A percentile compares a stretch with the other conserved stretches of the same genome.
phyloP scores from a whole-genome alignment of 345 rosid species.

The Conringia planisiliqua region DNA sequence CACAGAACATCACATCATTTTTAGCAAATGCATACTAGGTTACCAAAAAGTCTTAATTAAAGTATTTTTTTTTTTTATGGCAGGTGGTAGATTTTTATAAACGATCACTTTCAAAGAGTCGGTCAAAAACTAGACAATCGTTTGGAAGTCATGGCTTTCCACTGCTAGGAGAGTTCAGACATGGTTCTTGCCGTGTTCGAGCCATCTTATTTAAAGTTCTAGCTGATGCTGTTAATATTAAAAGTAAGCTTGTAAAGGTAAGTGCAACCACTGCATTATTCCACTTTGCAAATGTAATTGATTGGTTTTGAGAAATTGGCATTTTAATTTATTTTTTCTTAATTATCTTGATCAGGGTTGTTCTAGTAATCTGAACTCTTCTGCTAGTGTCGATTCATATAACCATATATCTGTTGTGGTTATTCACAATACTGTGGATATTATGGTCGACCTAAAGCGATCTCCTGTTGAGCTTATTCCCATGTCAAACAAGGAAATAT shows the following conservation, averaged over 20 bases:
- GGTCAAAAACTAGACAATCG: conserved; percentile 44
- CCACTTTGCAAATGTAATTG: not conserved
- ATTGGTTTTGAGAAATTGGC: not conserved
- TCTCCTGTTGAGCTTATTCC: conserved; percentile 74
- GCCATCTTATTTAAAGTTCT: conserved; percentile 85
- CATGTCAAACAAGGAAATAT: conserved; percentile 49
- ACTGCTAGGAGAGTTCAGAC: conserved; percentile 72
- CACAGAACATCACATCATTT: not conserved
- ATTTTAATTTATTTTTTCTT: not conserved
- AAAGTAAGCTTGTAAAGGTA: conserved; percentile 83
- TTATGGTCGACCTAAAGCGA: conserved; percentile 77
- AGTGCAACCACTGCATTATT: conserved; percentile 1
- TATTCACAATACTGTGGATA: conserved; percentile 53
- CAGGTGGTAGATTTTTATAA: conserved; percentile 65
- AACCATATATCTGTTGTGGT: conserved; percentile 82
- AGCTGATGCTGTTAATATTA: conserved; percentile 73
- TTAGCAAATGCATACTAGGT: not conserved
- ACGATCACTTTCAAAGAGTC: conserved; percentile 57
- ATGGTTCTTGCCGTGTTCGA: conserved; percentile 68
- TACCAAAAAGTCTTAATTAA: not conserved
- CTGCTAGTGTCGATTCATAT: conserved; percentile 52
- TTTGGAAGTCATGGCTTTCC: conserved; percentile 51
- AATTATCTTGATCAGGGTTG: conserved; percentile 50
- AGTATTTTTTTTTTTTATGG: not conserved
- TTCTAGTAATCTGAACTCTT: conserved; percentile 57